These are phyloP conservation scores for Globisporangium takayamanum DNA, from an alignment of 352 stramenopile genomes.

Conservation along the genomic window DNA sequence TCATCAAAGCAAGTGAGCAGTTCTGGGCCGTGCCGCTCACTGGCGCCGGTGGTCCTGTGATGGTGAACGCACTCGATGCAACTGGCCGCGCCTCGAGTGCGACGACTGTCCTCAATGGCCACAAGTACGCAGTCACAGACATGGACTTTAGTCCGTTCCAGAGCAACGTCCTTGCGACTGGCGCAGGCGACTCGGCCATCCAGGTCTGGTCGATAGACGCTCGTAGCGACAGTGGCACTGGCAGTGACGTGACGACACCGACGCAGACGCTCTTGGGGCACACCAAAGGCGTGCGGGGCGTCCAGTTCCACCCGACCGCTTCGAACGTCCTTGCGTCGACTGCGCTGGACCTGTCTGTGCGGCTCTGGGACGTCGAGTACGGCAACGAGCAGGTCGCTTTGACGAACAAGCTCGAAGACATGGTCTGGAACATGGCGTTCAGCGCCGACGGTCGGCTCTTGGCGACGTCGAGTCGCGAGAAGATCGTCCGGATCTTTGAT, in stretches of 20 bases:
- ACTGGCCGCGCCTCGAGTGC: constrained; percentile 39
- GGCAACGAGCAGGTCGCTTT: constrained; percentile 39
- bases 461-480: constrained; percentile 59
- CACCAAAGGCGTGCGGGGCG: constrained; percentile 40
- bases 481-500: constrained; percentile 73
- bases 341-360: constrained; percentile 49
- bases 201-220: constrained; percentile 48
- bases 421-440: constrained; percentile 69
- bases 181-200: constrained; percentile 49
- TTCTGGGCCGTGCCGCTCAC: constrained; percentile 53
- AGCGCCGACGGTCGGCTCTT: constrained; percentile 56
- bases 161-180: constrained; percentile 44
- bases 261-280: constrained; percentile 36
- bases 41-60: constrained; percentile 58
- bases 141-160: constrained; percentile 62
- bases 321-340: constrained; percentile 56
- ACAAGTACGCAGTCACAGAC: constrained; percentile 57
- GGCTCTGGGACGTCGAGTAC: constrained; percentile 69
- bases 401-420: constrained; percentile 57
- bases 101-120: constrained; percentile 47
- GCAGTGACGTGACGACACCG: constrained; percentile 8
- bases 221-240: not conserved
- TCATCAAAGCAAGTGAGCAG: constrained; percentile 46
- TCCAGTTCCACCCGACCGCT: constrained; percentile 65
- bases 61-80: constrained; percentile 38